phyloP scores from a whole-genome alignment of 306 rosid genomes.

The Dryas octopetala region DNA sequence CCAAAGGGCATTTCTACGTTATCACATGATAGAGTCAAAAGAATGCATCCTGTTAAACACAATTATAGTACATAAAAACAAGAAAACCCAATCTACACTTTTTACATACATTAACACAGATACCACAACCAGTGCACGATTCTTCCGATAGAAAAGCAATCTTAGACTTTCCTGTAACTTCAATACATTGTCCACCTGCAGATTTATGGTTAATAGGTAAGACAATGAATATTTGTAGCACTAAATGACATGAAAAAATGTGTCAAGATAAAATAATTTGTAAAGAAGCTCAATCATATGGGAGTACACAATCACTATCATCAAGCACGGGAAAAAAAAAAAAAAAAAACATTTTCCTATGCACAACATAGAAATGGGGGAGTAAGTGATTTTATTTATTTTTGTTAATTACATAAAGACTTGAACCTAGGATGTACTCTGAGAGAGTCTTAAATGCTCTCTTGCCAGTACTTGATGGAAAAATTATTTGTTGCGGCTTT shows the following conservation, averaged over 20 bases:
- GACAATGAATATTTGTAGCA: slow-evolving; percentile 1
- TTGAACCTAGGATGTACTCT: too few species aligned
- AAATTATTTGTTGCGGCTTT: too few species aligned
- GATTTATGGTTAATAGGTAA: background rate
- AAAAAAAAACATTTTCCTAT: too few species aligned
- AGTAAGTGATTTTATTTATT: too few species aligned
- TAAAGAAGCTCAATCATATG: too few species aligned
- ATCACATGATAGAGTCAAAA: slow-evolving; percentile 20
- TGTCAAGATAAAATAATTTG: background rate
- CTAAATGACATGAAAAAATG: background rate
- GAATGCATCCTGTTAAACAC: background rate
- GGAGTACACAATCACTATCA: too few species aligned
- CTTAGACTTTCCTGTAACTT: slow-evolving; percentile 70
- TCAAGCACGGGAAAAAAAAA: too few species aligned
- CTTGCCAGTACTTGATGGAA: too few species aligned
- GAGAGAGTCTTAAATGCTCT: too few species aligned
- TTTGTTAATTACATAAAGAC: too few species aligned
- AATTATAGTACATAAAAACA: background rate
- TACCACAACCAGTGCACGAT: slow-evolving; percentile 95
- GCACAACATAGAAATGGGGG: too few species aligned
- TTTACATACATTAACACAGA: slow-evolving; percentile 82
- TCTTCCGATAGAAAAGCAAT: slow-evolving; percentile 93
- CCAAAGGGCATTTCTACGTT: slow-evolving; percentile 93
- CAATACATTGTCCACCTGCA: slow-evolving; percentile 84
- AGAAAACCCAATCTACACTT: background rate